Conservation (phyloP, 129 eudicot genomes). For the Flaveria brownii region DNA sequence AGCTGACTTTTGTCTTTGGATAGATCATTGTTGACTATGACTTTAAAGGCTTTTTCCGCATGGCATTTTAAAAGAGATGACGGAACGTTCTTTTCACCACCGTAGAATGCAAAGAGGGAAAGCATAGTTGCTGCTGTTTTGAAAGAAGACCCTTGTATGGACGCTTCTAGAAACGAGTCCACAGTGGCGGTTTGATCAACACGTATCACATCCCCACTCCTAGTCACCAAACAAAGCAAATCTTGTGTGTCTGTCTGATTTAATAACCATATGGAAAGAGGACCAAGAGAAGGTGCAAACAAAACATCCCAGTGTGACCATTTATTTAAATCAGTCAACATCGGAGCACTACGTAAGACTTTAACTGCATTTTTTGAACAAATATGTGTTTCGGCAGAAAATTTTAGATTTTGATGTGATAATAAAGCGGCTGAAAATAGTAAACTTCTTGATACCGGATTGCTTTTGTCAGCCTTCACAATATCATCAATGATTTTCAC, state of each 20-base stretch:
- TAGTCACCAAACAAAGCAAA: slow-evolving; percentile 74
- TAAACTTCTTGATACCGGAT: slow-evolving; percentile 40
- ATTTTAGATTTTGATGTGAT: slow-evolving; percentile 28
- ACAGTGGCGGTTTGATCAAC: slow-evolving; percentile 67
- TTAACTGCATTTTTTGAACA: slow-evolving; percentile 66
- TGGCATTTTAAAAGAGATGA: slow-evolving; percentile 66
- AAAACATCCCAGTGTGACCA: slow-evolving; percentile 92
- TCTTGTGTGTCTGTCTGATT: slow-evolving; percentile 61
- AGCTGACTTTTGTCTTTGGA: slow-evolving; percentile 19
- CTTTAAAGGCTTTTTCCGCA: slow-evolving; percentile 67
- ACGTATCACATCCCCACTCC: slow-evolving; percentile 68
- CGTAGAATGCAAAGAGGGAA: slow-evolving; percentile 68
- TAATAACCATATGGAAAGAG: slow-evolving; percentile 66
- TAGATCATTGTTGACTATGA: slow-evolving; percentile 38
- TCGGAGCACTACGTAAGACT: slow-evolving; percentile 69
- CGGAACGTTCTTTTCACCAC: slow-evolving; percentile 67
- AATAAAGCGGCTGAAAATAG: slow-evolving; percentile 70
- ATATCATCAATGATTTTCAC: slow-evolving; percentile 32
- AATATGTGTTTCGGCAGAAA: slow-evolving; percentile 22
- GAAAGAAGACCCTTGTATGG: slow-evolving; percentile 62
- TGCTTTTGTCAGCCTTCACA: slow-evolving; percentile 38
- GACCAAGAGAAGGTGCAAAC: slow-evolving; percentile 81
- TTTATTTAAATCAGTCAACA: slow-evolving; percentile 63
- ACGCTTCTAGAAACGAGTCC: slow-evolving; percentile 67
- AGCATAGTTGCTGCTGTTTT: slow-evolving; percentile 67